phyloP scores from a whole-genome alignment of 805 yeast genomes.

The Schwanniomyces sp. region DNA sequence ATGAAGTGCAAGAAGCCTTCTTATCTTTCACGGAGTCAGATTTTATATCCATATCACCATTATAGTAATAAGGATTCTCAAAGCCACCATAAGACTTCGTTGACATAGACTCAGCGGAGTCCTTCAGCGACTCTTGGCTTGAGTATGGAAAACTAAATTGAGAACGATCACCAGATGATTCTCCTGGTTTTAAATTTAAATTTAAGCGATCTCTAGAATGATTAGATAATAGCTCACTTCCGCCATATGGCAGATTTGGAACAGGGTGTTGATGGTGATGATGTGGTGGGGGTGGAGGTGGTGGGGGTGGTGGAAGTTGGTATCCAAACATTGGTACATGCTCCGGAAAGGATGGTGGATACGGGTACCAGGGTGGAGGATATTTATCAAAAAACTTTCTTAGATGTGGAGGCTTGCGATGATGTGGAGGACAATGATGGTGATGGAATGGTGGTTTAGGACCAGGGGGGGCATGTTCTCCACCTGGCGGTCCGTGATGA shows the following conservation, averaged over 20 bases:
- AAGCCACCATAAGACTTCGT: not conserved
- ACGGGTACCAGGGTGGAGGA: constrained; percentile 2
- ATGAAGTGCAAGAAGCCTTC: not conserved
- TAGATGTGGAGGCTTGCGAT: constrained; percentile 3
- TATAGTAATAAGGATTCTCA: not conserved
- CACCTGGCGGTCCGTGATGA: not conserved
- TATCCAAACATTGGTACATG: constrained; percentile 1
- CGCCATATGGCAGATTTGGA: not conserved
- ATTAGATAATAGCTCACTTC: not conserved
- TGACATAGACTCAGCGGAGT: not conserved
- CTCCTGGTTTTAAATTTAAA: not conserved
- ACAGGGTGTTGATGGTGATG: constrained; percentile 6
- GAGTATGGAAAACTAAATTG: not conserved
- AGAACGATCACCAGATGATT: not conserved
- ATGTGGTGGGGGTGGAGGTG: constrained; percentile 5
- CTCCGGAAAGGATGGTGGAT: constrained; percentile 6
- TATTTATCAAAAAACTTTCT: not conserved
- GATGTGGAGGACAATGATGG: constrained; percentile 1
- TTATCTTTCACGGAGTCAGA: not conserved
- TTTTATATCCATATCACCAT: not conserved
- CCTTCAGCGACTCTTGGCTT: not conserved
- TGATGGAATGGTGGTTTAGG: too few relatives aligned
- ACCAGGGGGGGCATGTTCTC: too few relatives aligned
- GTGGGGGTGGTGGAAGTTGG: constrained; percentile 3
- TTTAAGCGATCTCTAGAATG: not conserved